phyloP scores from a whole-genome alignment of 768 basidiomycete species.

The Asterophora lycoperdoides region DNA sequence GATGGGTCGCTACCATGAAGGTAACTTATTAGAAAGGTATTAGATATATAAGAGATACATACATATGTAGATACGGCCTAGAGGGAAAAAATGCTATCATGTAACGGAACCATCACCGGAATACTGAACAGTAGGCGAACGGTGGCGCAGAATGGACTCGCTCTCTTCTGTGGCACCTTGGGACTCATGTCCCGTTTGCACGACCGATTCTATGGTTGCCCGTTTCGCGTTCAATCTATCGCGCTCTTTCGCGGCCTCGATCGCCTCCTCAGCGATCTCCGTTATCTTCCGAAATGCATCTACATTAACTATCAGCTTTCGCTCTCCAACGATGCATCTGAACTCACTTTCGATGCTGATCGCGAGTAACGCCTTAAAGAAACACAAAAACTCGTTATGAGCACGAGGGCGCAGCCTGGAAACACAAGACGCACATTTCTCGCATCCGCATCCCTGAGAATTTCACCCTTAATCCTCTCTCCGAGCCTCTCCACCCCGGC shows the following conservation, averaged over 20 bases:
- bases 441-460: slow-evolving; percentile 29
- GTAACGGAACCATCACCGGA: too few species aligned
- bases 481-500: slow-evolving; percentile 28
- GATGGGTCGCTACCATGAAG: too few species aligned
- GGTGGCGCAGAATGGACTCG: not conserved
- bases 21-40: too few species aligned
- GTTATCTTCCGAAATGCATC: slow-evolving; percentile 16
- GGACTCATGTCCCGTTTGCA: not conserved
- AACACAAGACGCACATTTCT: slow-evolving; percentile 24
- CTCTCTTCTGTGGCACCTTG: not conserved
- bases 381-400: not conserved
- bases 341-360: slow-evolving; percentile 26
- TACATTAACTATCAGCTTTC: not conserved
- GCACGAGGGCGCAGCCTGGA: not conserved
- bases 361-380: slow-evolving; percentile 26
- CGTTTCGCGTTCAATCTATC: slow-evolving; percentile 10
- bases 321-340: not conserved
- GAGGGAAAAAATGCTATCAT: too few species aligned
- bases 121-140: too few species aligned
- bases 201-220: not conserved
- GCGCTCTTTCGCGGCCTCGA: slow-evolving; percentile 11
- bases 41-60: too few species aligned
- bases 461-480: slow-evolving; percentile 28
- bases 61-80: too few species aligned
- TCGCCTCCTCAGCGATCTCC: slow-evolving; percentile 17